Evolutionary conservation across 768 basidiomycete species (phyloP).

Genomic region (Clitopilus hobsonii): DNA sequence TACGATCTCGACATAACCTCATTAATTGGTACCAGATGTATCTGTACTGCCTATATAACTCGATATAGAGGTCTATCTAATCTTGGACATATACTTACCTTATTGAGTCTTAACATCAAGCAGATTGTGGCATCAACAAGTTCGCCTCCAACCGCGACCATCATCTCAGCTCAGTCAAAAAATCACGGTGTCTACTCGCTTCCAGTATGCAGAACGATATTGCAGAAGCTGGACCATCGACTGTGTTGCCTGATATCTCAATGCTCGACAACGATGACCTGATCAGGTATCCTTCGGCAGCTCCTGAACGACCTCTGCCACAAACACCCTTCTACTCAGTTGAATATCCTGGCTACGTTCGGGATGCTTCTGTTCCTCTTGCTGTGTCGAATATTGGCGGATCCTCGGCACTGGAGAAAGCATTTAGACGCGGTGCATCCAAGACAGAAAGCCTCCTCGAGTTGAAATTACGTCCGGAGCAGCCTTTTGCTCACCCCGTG

Average conservation of each 20-base stretch:
- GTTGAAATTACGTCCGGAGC: conserved; percentile 66
- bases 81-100: too few relatives aligned
- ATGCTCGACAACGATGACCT: not conserved
- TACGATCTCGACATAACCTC: not conserved
- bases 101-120: too few relatives aligned
- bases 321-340: conserved; percentile 67
- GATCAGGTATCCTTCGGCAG: conserved; percentile 6
- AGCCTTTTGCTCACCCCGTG: conserved; percentile 80
- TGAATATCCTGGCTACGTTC: conserved; percentile 89
- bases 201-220: not conserved
- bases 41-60: too few relatives aligned
- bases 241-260: not conserved
- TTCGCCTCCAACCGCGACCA: not conserved
- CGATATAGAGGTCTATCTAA: not conserved
- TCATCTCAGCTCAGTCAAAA: too few relatives aligned
- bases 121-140: too few relatives aligned
- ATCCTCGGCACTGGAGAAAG: conserved; percentile 63
- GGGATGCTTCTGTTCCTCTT: conserved; percentile 49
- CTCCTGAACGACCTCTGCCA: conserved; percentile 42
- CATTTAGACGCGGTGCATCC: conserved; percentile 67
- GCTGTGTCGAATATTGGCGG: conserved; percentile 70
- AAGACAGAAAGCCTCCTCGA: conserved; percentile 68
- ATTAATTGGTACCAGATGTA: too few relatives aligned
- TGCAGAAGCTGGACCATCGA: not conserved
- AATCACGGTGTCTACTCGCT: too few relatives aligned